Conservation (phyloP, 2,329 filamentous ascomycete species). For the Paracorniculantispora psalliotae region DNA sequence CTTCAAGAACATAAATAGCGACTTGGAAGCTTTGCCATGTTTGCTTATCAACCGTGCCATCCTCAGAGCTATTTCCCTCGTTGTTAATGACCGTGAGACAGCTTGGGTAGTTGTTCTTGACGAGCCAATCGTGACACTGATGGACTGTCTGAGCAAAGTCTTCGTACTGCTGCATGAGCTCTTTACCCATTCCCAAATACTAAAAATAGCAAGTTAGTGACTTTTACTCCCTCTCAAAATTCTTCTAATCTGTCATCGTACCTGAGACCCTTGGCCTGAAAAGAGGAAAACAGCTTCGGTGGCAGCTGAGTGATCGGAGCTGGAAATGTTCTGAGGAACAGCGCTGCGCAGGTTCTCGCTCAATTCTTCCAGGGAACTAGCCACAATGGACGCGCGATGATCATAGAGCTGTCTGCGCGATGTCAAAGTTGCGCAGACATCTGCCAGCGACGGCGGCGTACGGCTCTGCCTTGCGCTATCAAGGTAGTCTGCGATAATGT, state of each 20-base stretch:
- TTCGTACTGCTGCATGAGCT: not conserved
- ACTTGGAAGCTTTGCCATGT: constrained; percentile 23
- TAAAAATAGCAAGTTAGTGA: not conserved
- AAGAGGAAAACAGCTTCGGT: not conserved
- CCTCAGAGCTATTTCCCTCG: not conserved
- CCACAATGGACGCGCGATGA: not conserved
- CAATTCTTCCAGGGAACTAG: not conserved
- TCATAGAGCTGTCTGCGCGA: not conserved
- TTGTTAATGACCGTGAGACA: not conserved
- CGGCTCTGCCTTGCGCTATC: not conserved
- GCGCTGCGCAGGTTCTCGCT: not conserved
- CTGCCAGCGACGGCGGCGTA: not conserved
- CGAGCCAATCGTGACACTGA: not conserved
- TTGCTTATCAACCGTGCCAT: not conserved
- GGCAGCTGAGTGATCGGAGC: not conserved
- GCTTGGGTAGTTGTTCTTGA: not conserved
- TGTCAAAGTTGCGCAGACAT: not conserved
- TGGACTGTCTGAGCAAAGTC: not conserved
- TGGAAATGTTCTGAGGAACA: not conserved
- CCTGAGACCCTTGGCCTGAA: not conserved
- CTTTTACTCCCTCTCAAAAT: no score
- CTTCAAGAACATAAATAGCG: constrained; percentile 28
- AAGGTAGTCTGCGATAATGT: not conserved
- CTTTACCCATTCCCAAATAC: not conserved
- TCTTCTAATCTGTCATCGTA: not conserved